Evolutionary conservation across 495 filamentous ascomycete species (phyloP), one percentile per base, ranked within the genome.

Genomic region (Daldinia bambusicola): DNA sequence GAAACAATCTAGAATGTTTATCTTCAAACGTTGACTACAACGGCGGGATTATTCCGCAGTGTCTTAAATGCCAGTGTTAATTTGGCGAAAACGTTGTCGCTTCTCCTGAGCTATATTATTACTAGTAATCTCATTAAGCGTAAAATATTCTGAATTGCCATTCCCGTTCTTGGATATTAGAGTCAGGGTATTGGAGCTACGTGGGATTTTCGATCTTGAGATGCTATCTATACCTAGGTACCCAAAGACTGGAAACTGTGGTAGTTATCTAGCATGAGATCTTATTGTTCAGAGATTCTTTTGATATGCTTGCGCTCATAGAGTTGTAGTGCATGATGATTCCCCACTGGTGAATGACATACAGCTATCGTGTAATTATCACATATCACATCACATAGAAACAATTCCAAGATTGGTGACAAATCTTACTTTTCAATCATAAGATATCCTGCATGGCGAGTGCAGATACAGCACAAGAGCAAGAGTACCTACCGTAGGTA

Each of bases 1-100:
- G n/a, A 50, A 61, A 51, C 36, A 48, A 22, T 65, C 62, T 57
- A 70, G 55, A 61, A 70, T 18, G n/a, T 6, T 56, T 36, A 13
- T 18, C 5, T 12, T 36, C 32, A 32, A 9, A 9, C 32, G 3
- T 53, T 20, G 34, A 55, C 34, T 34, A 43, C 43, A 13, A 55
- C 37, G 30, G 8, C 30, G 56, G 55, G 38, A 67, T 55, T 31
- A 43, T 60, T 53, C 45, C 45, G 45, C 55, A 13, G 34, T 52
- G 30, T 61, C 52, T 61, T 56, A 31, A 55, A 69, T 63, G 32
- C 41, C 37, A 58, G 18, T 50, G 38, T 53, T n/a, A 52, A 45
- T 18, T 57, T 31, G 52, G 45, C 60, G 43, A 53, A 53, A 69
- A 53, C 52, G 58, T 52, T 16, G 6, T 18, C 13, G 8, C 32